A percentile compares a stretch with the other conserved stretches of the same genome.
These are phyloP conservation scores for Lophiotrema nucula DNA, from an alignment of 495 filamentous ascomycete species.

Conservation along the genomic window DNA sequence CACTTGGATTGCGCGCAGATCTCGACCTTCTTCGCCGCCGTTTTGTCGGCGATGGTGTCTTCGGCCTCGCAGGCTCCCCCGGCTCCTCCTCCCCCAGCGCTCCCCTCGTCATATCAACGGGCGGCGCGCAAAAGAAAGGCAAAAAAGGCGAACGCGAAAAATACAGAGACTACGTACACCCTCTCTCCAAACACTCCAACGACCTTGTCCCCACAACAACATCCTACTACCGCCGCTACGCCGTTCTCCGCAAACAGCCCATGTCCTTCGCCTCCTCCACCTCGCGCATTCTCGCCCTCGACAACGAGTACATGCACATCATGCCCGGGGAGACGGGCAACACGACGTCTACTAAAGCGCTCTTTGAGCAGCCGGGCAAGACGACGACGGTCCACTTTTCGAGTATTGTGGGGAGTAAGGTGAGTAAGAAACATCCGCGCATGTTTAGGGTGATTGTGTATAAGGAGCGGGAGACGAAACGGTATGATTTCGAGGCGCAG, in stretches of 20 bases:
- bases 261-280: slow-evolving; percentile 89
- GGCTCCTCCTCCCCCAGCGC: slow-evolving; percentile 77
- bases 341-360: slow-evolving; percentile 37
- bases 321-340: slow-evolving; percentile 62
- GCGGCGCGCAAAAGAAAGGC: slow-evolving; percentile 66
- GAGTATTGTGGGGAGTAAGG: slow-evolving; percentile 90
- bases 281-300: slow-evolving; percentile 80
- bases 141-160: slow-evolving; percentile 40
- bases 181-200: slow-evolving; percentile 63
- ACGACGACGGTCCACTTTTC: slow-evolving; percentile 89
- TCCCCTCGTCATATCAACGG: slow-evolving; percentile 59
- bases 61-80: slow-evolving; percentile 74
- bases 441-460: slow-evolving; percentile 85
- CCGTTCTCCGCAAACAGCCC: slow-evolving; percentile 87
- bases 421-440: slow-evolving; percentile 83
- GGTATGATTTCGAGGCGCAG: slow-evolving; percentile 93
- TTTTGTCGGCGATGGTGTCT: slow-evolving; percentile 74
- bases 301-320: slow-evolving; percentile 94
- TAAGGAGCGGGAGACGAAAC: slow-evolving; percentile 80
- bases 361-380: slow-evolving; percentile 56
- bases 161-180: slow-evolving; percentile 53
- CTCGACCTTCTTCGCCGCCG: slow-evolving; percentile 85
- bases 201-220: slow-evolving; percentile 59
- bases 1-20: slow-evolving; percentile 77
- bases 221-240: slow-evolving; percentile 82